phyloP scores from a whole-genome alignment of 2,329 filamentous ascomycete genomes.

The Penicillium sp. region DNA sequence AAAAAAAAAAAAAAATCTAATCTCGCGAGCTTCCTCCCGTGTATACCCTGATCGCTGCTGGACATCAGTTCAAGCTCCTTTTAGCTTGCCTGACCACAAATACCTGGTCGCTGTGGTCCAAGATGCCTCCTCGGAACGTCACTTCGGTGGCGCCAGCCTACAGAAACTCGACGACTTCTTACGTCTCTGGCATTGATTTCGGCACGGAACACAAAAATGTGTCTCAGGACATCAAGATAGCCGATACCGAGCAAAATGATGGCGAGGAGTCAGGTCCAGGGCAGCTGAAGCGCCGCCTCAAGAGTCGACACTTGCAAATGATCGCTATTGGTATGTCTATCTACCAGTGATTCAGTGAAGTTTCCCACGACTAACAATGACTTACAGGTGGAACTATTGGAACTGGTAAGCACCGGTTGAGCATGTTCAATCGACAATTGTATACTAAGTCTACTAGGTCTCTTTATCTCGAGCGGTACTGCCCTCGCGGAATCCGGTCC shows the following conservation, averaged over 20 bases:
- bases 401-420: constrained; percentile 16
- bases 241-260: constrained; percentile 21
- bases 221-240: constrained; percentile 14
- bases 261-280: constrained; percentile 8
- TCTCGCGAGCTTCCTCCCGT: background rate
- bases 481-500: constrained; percentile 65
- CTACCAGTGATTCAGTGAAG: background rate
- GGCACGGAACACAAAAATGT: constrained; percentile 12
- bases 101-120: background rate
- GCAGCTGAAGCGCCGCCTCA: constrained; percentile 24
- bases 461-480: constrained; percentile 67
- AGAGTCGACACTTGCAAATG: constrained; percentile 27
- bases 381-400: constrained; percentile 24
- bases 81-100: background rate
- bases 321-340: constrained; percentile 23
- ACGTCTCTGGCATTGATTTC: constrained; percentile 6
- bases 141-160: background rate
- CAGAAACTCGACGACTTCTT: background rate
- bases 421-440: background rate
- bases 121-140: constrained; percentile 16
- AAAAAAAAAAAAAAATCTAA: constrained; percentile 13
- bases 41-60: background rate
- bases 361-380: constrained; percentile 6
- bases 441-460: constrained; percentile 43
- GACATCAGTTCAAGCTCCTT: background rate